Percentiles rank a stretch among this genome's conserved stretches.
Conservation (phyloP, 106 monocot species). For the Dendrobium huoshanense region DNA sequence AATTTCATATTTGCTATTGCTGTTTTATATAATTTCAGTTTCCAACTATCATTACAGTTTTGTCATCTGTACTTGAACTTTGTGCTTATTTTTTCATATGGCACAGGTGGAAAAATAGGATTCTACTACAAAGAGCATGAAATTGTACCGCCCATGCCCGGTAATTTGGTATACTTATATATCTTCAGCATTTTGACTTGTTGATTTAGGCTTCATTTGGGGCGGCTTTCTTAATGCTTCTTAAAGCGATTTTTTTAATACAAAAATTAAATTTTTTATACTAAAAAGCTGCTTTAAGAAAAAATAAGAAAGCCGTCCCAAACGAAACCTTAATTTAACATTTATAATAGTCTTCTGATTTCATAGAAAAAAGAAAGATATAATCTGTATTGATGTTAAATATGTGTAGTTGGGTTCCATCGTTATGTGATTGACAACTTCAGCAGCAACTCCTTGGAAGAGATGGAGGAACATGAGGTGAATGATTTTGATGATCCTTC, state of each 20-base stretch:
- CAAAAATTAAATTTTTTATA: too few relatives aligned
- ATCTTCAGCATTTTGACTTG: not conserved
- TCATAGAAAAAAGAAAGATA: not conserved
- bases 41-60: not conserved
- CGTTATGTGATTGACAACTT: conserved; percentile 60
- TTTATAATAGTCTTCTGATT: not conserved
- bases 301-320: too few relatives aligned
- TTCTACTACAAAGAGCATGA: conserved; percentile 98
- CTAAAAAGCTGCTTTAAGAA: too few relatives aligned
- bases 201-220: not conserved
- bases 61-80: not conserved
- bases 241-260: too few relatives aligned
- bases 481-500: conserved; percentile 40
- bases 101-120: conserved; percentile 80
- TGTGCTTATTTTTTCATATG: not conserved
- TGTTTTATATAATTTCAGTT: too few relatives aligned
- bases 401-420: conserved; percentile 59
- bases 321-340: not conserved
- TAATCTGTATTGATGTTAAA: not conserved
- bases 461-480: conserved; percentile 26
- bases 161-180: conserved; percentile 23
- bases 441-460: conserved; percentile 18
- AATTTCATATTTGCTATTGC: too few relatives aligned
- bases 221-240: too few relatives aligned
- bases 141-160: conserved; percentile 85